phyloP scores from a whole-genome alignment of 2,329 filamentous ascomycete species.

The Ophiostoma pallidulum region DNA sequence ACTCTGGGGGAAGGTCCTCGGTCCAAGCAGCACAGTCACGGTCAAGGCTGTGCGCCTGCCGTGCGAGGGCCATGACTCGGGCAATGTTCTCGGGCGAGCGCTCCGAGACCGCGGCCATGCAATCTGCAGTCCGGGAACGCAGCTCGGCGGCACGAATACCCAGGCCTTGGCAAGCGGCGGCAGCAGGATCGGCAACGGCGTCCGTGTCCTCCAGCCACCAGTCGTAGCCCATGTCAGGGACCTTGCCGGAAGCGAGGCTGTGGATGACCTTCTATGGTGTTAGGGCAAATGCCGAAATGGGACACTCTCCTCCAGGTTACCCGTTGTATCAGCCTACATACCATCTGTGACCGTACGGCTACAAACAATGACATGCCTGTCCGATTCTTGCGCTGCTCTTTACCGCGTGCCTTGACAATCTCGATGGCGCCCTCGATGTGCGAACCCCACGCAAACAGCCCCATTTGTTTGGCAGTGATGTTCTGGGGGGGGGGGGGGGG shows the following conservation, averaged over 20 bases:
- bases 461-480: conserved; percentile 45
- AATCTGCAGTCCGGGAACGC: conserved; percentile 42
- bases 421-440: conserved; percentile 57
- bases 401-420: conserved; percentile 48
- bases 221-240: conserved; percentile 43
- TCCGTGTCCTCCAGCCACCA: conserved; percentile 50
- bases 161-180: conserved; percentile 40
- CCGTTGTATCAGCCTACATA: conserved; percentile 28
- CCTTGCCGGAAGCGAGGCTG: conserved; percentile 42
- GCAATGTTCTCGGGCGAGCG: conserved; percentile 42
- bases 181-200: conserved; percentile 39
- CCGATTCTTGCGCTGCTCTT: conserved; percentile 44
- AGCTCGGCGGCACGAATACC: conserved; percentile 46
- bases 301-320: too few relatives aligned
- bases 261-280: conserved; percentile 56
- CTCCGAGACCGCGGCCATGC: conserved; percentile 34
- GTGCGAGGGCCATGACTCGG: conserved; percentile 42
- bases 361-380: conserved; percentile 47
- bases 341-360: conserved; percentile 52
- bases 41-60: conserved; percentile 42
- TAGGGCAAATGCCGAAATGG: too few relatives aligned
- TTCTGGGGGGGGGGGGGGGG: conserved; percentile 29
- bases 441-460: conserved; percentile 50
- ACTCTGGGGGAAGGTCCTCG: conserved; percentile 38
- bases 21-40: conserved; percentile 44